A percentile compares a stretch with the other conserved stretches of the same genome.
Evolutionary conservation across 352 stramenopile species (phyloP).

Genomic region (Globisporangium barbulae): DNA sequence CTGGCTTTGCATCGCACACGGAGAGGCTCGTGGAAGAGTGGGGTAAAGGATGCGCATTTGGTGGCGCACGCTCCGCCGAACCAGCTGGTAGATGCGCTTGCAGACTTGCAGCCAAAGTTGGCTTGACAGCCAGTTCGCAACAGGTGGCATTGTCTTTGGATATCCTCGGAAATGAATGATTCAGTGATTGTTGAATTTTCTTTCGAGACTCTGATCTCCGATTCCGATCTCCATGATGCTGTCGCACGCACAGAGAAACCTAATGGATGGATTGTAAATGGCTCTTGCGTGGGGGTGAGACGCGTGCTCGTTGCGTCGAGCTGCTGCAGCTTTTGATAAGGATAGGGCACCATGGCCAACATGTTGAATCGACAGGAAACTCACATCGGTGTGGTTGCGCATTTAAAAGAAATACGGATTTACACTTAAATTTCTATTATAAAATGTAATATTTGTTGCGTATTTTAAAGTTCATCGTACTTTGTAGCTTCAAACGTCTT

Average conservation of each 20-base stretch:
- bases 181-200: constrained; percentile 11
- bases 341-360: too few relatives aligned
- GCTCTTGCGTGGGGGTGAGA: background rate
- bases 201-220: background rate
- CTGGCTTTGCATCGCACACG: constrained; percentile 2
- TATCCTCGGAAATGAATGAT: background rate
- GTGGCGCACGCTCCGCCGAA: constrained; percentile 4
- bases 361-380: background rate
- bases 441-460: background rate
- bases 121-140: constrained; percentile 8
- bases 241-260: background rate
- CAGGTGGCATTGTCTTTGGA: background rate
- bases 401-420: background rate
- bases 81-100: constrained; percentile 12
- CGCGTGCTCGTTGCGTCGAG: background rate
- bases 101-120: background rate
- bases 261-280: background rate
- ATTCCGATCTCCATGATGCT: background rate
- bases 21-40: background rate
- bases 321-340: background rate
- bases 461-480: background rate
- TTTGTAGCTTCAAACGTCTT: background rate
- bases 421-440: background rate
- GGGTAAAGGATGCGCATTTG: constrained; percentile 11
- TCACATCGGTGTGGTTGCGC: background rate